Evolutionary conservation across 805 yeast genomes (phyloP), one percentile per base, ranked within the genome.

Genomic region (Yamadazyma nakazawae): DNA sequence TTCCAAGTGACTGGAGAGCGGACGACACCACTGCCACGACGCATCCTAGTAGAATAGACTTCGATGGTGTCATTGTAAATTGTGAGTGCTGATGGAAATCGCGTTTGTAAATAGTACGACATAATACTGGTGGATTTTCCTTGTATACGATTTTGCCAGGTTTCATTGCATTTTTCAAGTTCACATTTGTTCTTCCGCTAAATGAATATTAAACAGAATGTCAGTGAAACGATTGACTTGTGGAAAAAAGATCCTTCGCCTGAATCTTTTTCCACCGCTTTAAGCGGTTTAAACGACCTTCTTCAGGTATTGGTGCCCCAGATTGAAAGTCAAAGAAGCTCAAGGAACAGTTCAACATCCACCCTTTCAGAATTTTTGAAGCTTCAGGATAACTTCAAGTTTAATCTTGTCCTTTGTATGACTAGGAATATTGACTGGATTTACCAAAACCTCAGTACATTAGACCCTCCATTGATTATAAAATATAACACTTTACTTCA

Each of bases 1-100:
- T 75, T 0, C 96, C 96, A 16, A 88, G 67, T 1, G 94, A 82
- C 63, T 89, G 96, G 31, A 84, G 74, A 1, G 89, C 89, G 2
- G 91, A 81, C 7, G 95, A 85, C 10, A 83, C 54, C 10, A 88
- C 75, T 11, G 92, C 95, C 9, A 84, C 88, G 3, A 73, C 54
- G 50, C 88, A 82, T 9, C 92, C 92, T 1, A 84, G 48, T 2
- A 72, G 54, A 12, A 82, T 72, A 17, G 70, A 50, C 18, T 55
- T 51, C 5, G 54, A 12, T 11, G 45, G 24, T 7, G 34, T 17
- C 41, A 43, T 18, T n/a, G 12, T 19, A 28, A 21, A 21, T 21
- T 28, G 32, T 17, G 21, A 36, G 32, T 28, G 32, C 11, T 34
- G 37, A 34, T 34, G 3, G n/a, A 34, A 12, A 28, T 28, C 32